phyloP scores from a whole-genome alignment of 164 flowering plant species.

The Magnolia changhungtana region DNA sequence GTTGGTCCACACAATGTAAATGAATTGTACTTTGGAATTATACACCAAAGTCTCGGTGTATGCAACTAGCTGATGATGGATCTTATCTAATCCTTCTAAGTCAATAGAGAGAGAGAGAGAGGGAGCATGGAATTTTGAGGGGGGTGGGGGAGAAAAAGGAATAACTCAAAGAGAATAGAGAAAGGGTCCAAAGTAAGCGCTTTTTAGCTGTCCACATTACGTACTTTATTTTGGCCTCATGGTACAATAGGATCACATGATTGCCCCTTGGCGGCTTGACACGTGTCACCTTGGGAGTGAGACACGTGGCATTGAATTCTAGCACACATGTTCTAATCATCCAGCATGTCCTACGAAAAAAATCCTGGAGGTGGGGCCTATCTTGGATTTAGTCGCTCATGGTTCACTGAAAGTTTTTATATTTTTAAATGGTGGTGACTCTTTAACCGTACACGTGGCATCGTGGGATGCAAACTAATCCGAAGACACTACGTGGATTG shows the following conservation, averaged over 20 bases:
- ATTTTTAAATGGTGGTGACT: no score
- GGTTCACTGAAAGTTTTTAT: no score
- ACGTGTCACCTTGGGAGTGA: neutral
- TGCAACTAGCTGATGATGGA: neutral
- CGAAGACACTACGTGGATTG: no score
- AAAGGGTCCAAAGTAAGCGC: conserved; percentile 1
- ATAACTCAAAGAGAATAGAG: neutral
- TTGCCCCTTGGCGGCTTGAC: neutral
- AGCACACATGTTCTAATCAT: no score
- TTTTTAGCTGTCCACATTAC: conserved; percentile 15
- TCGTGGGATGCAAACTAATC: no score
- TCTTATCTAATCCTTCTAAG: neutral
- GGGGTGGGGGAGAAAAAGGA: neutral
- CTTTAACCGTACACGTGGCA: no score
- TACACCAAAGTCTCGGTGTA: neutral
- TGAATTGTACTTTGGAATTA: neutral
- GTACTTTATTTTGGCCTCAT: neutral
- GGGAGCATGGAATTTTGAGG: no score
- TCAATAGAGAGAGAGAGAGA: neutral
- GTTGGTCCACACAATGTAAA: neutral
- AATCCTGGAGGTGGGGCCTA: neutral
- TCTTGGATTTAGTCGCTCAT: neutral
- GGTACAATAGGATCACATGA: neutral
- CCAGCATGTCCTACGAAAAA: neutral
- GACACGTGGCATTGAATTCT: neutral